Evolutionary conservation across 1,284 basidiomycete species (phyloP), one percentile per base, ranked within the genome.

Genomic region (Papiliotrema laurentii): DNA sequence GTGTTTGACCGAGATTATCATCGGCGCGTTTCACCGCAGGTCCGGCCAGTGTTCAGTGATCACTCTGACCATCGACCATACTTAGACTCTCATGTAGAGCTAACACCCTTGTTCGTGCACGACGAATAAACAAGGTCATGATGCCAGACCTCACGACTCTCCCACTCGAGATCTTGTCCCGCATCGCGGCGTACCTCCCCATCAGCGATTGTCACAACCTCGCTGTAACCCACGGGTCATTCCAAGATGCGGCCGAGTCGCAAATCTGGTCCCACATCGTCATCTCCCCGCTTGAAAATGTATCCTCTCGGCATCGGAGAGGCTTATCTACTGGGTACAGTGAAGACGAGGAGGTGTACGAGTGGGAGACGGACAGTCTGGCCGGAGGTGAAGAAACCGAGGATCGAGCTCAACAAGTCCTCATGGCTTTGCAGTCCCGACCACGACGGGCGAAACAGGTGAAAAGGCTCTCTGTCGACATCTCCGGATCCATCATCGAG

Each of bases 171-270:
- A 22, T 34, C 27, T 13, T 25, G 18, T n/a, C 18, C 19, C 28
- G 31, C 5, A 44, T 44, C 11, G 42, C 42, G 4, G 27, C 14
- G 9, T 11, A 44, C 11, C 27, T 44, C 30, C 28, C 31, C 19
- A 11, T 16, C 14, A 9, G 14, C 5, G 31, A 35, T 18, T 16
- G 14, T n/a, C 31, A 28, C 22, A 10, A 18, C n/a, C 24, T 45
- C 5, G 43, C 43, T 4, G 16, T 45, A 22, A 36, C 43, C 10
- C 36, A 34, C 24, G 33, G 43, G 4, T 5, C 21, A 5, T 25
- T 35, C 21, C 43, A 45, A 28, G 21, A 35, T n/a, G 33, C 34
- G 10, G 43, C 43, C 14, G 43, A 45, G 34, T 11, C 31, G 18
- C 21, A 36, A 16, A 45, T 45, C 18, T 45, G 43, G 43, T 19